A percentile compares a stretch with the other conserved stretches of the same genome.
These are phyloP conservation scores for Bipolaris sorokiniana DNA, from an alignment of 2,329 filamentous ascomycete genomes.

Conservation along the genomic window DNA sequence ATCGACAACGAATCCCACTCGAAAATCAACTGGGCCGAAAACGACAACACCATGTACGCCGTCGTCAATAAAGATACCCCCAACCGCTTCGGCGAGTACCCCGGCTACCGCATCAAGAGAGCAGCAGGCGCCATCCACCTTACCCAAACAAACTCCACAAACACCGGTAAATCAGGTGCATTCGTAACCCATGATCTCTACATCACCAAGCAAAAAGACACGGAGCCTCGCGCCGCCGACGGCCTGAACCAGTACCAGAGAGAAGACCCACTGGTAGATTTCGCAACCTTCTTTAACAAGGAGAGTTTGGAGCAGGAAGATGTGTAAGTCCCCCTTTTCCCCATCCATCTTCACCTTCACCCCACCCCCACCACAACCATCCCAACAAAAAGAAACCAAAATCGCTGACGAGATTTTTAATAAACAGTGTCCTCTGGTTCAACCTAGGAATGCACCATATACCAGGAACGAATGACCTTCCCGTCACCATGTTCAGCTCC, in stretches of 20 bases:
- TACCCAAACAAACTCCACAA: slow-evolving; percentile 58
- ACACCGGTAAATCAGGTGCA: slow-evolving; percentile 53
- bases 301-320: slow-evolving; percentile 53
- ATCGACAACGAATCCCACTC: slow-evolving; percentile 49
- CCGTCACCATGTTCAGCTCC: slow-evolving; percentile 60
- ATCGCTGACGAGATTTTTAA: background rate
- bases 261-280: slow-evolving; percentile 58
- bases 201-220: slow-evolving; percentile 60
- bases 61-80: slow-evolving; percentile 59
- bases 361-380: background rate
- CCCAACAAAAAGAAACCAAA: background rate
- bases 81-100: slow-evolving; percentile 60
- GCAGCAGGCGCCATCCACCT: slow-evolving; percentile 41
- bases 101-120: slow-evolving; percentile 60
- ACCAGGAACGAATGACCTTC: slow-evolving; percentile 52
- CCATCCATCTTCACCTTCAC: background rate
- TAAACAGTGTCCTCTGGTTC: slow-evolving; percentile 55
- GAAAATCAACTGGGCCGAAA: slow-evolving; percentile 55
- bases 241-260: slow-evolving; percentile 56
- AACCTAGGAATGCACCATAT: slow-evolving; percentile 62
- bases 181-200: slow-evolving; percentile 61
- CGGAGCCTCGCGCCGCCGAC: slow-evolving; percentile 55
- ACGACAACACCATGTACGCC: slow-evolving; percentile 55
- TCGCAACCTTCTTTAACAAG: slow-evolving; percentile 57
- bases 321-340: slow-evolving; percentile 25